Base-by-base conservation (phyloP, 148 eudicot genomes). In the Chenopodium suecicum region DNA sequence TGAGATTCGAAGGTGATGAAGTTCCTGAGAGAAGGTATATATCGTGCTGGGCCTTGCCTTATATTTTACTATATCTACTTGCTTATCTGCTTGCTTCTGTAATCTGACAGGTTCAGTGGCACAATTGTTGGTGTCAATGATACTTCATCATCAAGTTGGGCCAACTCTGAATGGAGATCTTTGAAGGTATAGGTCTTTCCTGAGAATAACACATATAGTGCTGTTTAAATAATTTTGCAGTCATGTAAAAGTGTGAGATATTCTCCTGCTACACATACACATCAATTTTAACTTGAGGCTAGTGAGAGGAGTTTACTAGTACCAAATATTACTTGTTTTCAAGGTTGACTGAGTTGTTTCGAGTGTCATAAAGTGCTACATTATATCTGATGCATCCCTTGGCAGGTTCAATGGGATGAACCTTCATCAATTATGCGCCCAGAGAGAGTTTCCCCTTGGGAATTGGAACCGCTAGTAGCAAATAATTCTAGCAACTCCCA, bases 371-470 rank as follows among this genome's bases (percentile, higher is more conserved):
- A 50, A 41, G 29, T 76, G 31, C 37, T 34, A 20, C 5, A 68
- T 46, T 84, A 78, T 34, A 48, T 25, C 11, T 79, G 12, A 31
- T 70, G 68, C 71, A 70, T 69, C 48, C 73, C 12, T 77, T 16
- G 75, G 65, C 86, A 96, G 99, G 98, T 96, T 83, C 99, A 90
- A 81, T 96, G 99, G 99, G 99, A 96, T 85, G 99, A 96, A 80
- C 97, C 95, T 58, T 90, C 99, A 37, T 87, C 97, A 70, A 89
- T 91, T 84, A 47, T 86, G 71, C 92, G 98, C 34, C 98, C 99
- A 1, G 99, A 96, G 63, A 87, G 89, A 75, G 97, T 96, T 83
- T 96, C 98, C 29, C 92, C 98, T 22, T 96, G 99, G 99, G 98
- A 96, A 66, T 76, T 92, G 78, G 99, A 95, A 86, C 97, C 98